phyloP scores from a whole-genome alignment of 2,329 filamentous ascomycete species.

The Dothideomycetes sp. region DNA sequence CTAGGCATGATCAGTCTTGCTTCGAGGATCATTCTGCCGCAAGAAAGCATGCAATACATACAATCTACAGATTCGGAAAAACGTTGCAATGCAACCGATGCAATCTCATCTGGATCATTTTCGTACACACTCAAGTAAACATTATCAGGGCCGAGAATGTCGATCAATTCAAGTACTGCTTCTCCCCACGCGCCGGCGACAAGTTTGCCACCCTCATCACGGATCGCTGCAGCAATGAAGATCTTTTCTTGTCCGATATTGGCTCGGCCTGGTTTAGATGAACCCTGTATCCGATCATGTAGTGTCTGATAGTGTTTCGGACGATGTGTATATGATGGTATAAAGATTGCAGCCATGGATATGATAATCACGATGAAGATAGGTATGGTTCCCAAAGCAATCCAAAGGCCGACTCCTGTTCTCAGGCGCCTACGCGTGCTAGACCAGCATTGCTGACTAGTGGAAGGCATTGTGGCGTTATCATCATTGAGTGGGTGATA shows the following conservation, averaged over 20 bases:
- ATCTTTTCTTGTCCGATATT: conserved; percentile 52
- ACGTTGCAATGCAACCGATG: conserved; percentile 12
- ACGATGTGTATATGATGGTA: conserved; percentile 45
- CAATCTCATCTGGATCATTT: conserved; percentile 27
- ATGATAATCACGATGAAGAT: conserved; percentile 15
- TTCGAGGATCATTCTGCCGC: no score
- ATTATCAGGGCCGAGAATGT: conserved; percentile 55
- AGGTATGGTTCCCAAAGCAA: not conserved
- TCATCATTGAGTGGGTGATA: not conserved
- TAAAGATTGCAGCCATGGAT: conserved; percentile 35
- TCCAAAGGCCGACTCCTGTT: not conserved
- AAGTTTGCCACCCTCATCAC: conserved; percentile 50
- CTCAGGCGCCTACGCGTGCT: not conserved
- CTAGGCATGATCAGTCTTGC: conserved; percentile 13
- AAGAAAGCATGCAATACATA: no score
- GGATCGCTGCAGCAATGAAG: conserved; percentile 64
- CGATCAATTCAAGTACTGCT: conserved; percentile 49
- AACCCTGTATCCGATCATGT: conserved; percentile 21
- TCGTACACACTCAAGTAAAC: conserved; percentile 65
- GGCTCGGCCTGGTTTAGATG: conserved; percentile 26
- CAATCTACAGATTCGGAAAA: conserved; percentile 41
- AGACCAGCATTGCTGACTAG: not conserved
- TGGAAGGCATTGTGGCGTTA: not conserved
- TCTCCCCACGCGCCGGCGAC: conserved; percentile 54
- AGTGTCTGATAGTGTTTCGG: conserved; percentile 41